Evolutionary conservation across 208 protist genomes (phyloP).

Genomic region (Trypanosoma caninum): DNA sequence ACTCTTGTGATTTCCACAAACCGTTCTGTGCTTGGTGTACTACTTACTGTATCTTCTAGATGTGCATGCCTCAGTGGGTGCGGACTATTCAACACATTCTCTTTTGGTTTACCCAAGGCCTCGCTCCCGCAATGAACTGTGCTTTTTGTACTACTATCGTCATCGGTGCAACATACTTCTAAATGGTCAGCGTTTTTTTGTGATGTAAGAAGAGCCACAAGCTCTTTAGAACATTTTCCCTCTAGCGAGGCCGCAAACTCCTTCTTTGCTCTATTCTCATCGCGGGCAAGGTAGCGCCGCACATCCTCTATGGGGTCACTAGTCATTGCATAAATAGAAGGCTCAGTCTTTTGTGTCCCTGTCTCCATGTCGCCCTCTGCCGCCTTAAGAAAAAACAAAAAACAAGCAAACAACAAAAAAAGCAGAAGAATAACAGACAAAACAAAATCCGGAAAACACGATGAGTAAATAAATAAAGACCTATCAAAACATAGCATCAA

Average conservation of each 20-base stretch:
- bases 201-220: conserved; percentile 11
- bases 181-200: neutral
- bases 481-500: neutral
- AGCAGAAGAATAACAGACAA: neutral
- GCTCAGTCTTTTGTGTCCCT: too few species aligned
- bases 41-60: conserved; percentile 14
- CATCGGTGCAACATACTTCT: neutral
- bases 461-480: neutral
- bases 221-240: conserved; percentile 13
- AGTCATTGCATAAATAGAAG: conserved; percentile 1
- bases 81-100: neutral
- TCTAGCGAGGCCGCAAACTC: conserved; percentile 18
- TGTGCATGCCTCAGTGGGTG: neutral
- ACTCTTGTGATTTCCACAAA: conserved; percentile 6
- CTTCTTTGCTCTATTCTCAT: conserved; percentile 9
- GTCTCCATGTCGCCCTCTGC: too few species aligned
- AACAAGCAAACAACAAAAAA: neutral
- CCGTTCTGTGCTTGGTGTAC: neutral
- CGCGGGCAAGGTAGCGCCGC: conserved; percentile 15
- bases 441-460: too few species aligned
- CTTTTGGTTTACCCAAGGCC: neutral
- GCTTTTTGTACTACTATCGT: neutral
- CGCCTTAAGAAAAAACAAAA: neutral
- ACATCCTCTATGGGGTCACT: conserved; percentile 17
- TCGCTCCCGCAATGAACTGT: neutral